Conservation (phyloP, 148 eudicot species). For the Nepenthes gracilis region DNA sequence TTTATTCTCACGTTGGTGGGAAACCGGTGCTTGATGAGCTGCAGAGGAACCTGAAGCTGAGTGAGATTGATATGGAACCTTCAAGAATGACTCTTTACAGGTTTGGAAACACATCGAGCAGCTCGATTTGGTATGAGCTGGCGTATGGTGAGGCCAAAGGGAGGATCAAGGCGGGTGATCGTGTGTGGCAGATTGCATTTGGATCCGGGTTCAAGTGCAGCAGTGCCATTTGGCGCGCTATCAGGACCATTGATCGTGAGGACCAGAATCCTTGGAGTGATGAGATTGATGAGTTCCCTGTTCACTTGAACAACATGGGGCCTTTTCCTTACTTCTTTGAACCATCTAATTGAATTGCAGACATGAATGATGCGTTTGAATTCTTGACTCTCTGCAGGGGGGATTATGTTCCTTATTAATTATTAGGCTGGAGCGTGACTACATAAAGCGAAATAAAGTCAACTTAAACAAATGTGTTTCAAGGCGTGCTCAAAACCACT, state of each 20-base stretch:
- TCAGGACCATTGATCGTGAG: slow-evolving; percentile 18
- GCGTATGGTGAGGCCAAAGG: slow-evolving; percentile 36
- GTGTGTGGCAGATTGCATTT: slow-evolving; percentile 35
- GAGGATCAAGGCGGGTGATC: slow-evolving; percentile 29
- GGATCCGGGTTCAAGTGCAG: slow-evolving; percentile 38
- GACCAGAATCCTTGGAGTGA: slow-evolving; percentile 27
- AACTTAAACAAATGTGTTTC: no score
- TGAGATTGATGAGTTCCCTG: slow-evolving; percentile 28
- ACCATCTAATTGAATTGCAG: neutral
- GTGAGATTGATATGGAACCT: slow-evolving; percentile 33
- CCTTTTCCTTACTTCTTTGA: slow-evolving; percentile 1
- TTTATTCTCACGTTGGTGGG: slow-evolving; percentile 34
- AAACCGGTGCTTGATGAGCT: slow-evolving; percentile 33
- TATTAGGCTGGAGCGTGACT: no score
- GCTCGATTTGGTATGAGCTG: slow-evolving; percentile 36
- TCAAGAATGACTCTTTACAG: slow-evolving; percentile 36
- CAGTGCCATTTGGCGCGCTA: slow-evolving; percentile 23
- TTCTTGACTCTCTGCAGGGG: no score
- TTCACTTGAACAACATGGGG: slow-evolving; percentile 6
- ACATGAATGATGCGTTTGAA: no score
- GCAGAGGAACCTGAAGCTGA: slow-evolving; percentile 18
- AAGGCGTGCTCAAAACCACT: no score
- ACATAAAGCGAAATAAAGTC: no score
- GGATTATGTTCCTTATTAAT: no score
- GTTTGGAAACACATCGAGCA: slow-evolving; percentile 37